phyloP scores from a whole-genome alignment of 345 rosid genomes.

The Raphanus sativus region DNA sequence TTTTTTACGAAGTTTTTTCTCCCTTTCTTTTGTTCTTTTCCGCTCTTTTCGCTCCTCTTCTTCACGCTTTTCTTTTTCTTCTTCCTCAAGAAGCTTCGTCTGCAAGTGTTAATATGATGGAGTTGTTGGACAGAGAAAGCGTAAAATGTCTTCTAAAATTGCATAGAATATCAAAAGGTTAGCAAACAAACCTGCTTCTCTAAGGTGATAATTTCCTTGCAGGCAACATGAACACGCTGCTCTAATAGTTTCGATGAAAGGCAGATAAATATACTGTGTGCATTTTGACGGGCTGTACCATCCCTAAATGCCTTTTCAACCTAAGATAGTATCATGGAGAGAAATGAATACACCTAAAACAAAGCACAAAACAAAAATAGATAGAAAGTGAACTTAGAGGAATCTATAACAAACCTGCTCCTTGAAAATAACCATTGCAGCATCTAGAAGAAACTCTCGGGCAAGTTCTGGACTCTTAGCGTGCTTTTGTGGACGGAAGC shows the following conservation, averaged over 20 bases:
- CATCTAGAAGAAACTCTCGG: slow-evolving; percentile 98
- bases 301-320: slow-evolving; percentile 98
- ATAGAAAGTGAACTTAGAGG: slow-evolving; percentile 10
- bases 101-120: slow-evolving; percentile 37
- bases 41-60: slow-evolving; percentile 94
- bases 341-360: slow-evolving; percentile 11
- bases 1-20: slow-evolving; percentile 89
- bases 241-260: slow-evolving; percentile 81
- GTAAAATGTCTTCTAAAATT: not conserved
- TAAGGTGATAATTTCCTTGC: slow-evolving; percentile 88
- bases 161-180: too few relatives aligned
- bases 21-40: slow-evolving; percentile 84
- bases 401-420: slow-evolving; percentile 69
- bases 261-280: slow-evolving; percentile 92
- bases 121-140: slow-evolving; percentile 9
- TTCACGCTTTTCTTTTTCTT: slow-evolving; percentile 92
- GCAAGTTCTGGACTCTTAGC: slow-evolving; percentile 99
- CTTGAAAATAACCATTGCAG: slow-evolving; percentile 90
- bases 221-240: slow-evolving; percentile 92
- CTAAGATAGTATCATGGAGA: slow-evolving; percentile 44
- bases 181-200: slow-evolving; percentile 78
- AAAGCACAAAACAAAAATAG: not conserved
- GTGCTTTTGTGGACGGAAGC: slow-evolving; percentile 97
- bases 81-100: slow-evolving; percentile 95
- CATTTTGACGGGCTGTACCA: slow-evolving; percentile 96